Conservation (phyloP, 1,139 yeast species). For the Taphrina confusa region DNA sequence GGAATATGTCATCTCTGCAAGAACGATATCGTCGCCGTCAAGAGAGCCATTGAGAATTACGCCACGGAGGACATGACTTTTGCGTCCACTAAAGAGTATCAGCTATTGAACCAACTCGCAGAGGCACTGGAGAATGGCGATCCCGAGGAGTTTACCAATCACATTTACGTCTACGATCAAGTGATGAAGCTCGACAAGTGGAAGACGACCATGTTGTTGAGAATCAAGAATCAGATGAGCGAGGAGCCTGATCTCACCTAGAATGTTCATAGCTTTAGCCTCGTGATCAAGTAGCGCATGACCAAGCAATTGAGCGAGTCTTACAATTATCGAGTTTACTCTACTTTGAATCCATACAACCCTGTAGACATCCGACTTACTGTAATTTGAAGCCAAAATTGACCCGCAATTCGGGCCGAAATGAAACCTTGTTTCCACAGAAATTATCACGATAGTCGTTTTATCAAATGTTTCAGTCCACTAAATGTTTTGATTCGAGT, state of each 20-base stretch:
- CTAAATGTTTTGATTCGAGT: too few relatives aligned
- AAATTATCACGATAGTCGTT: too few relatives aligned
- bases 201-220: conserved; percentile 82
- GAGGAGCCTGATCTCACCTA: conserved; percentile 62
- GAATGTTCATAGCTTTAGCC: neutral
- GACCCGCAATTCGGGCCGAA: neutral
- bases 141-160: conserved; percentile 69
- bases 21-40: conserved; percentile 78
- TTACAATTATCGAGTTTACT: too few relatives aligned
- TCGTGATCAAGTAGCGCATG: neutral
- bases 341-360: too few relatives aligned
- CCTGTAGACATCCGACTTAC: too few relatives aligned
- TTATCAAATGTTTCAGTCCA: too few relatives aligned
- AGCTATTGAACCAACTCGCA: conserved; percentile 54
- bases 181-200: conserved; percentile 86
- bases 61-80: conserved; percentile 75
- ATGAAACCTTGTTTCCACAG: neutral
- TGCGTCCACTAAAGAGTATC: conserved; percentile 74
- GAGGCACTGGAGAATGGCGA: conserved; percentile 79
- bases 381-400: too few relatives aligned
- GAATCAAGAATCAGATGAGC: conserved; percentile 73
- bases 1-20: conserved; percentile 75
- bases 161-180: conserved; percentile 81
- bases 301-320: neutral
- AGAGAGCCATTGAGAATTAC: conserved; percentile 66